Evolutionary conservation across 768 basidiomycete genomes (phyloP), one percentile per base, ranked within the genome.

Genomic region (Lactarius hengduanensis): DNA sequence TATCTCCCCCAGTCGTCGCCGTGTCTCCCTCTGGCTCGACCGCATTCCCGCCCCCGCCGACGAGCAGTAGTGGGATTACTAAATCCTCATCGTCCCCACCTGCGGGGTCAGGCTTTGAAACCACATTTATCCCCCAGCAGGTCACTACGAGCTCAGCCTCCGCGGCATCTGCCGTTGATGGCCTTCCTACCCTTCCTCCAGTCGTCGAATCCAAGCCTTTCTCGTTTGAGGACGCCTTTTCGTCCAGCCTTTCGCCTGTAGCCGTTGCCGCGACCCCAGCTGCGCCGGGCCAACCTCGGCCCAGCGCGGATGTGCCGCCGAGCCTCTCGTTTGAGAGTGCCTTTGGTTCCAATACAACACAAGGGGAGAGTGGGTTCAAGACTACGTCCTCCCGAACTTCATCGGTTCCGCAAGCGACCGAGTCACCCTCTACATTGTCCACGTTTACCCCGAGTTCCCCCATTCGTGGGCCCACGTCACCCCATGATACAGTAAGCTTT

Each of bases 261-360:
- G n/a, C 70, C 30, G 26, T 62, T 15, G 64, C 66, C 8, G 38
- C 70, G 11, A 71, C 60, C 4, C 63, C 71, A 16, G 59, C 67
- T 11, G 57, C 64, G 16, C 20, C 70, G 30, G 45, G 64, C 26
- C 67, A 69, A 57, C 57, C 67, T 11, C 43, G 56, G 13, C 30
- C 50, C 15, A 63, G 18, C 18, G 16, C 59, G n/a, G 60, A 61
- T n/a, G 53, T 38, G 4, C 32, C 45, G 20, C 32, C 54, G 32
- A 55, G 20, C 28, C 54, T 80, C 63, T 79, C 81, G 4, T 83
- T 84, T 71, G 83, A 83, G 59, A 81, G 83, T 62, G 77, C 79
- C 3, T 83, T 85, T 67, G 79, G 80, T 45, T 75, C 64, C 0
- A 54, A 57, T 41, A 15, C 68, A 9, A 32, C 20, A n/a, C 58